Evolutionary conservation across 2,329 filamentous ascomycete genomes (phyloP), one percentile per base, ranked within the genome.

Genomic region (Fusarium virguliforme): DNA sequence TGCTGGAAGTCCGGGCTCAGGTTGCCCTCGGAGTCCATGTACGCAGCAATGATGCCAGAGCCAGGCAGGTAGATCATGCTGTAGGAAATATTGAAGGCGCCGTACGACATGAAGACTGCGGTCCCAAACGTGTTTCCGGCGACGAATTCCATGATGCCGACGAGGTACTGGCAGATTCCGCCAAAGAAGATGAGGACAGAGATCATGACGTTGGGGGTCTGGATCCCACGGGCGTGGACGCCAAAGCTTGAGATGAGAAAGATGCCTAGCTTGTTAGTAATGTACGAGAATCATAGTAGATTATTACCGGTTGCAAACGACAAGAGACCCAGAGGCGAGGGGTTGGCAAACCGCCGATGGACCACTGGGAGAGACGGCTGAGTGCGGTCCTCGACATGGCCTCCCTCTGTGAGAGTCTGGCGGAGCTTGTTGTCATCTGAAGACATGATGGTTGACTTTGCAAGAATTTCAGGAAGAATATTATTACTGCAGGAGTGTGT

Each of bases 171-270:
- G 35, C 67, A 69, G 22, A 67, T 60, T 6, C 67, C 67, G 9
- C 67, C 67, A 28, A 69, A 69, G 34, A 63, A 63, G 48, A 67
- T 61, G n/a, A 69, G 35, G 26, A 67, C 64, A 1, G 66, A 59
- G 26, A 69, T 67, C 67, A 69, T 69, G 46, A 69, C 64, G 56
- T 69, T 69, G 2, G 67, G 67, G 4, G 54, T 69, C 13, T 69
- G 67, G 15, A 69, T 56, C 22, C 67, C 67, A 4, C 67, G 64
- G 28, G 64, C 56, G 3, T 69, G 67, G 12, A 69, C 56, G 7
- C 67, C 67, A 18, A 69, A 69, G 38, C 64, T 64, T 0, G 67
- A 69, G 32, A 69, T 67, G 9, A 69, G 60, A 38, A 69, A 69
- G 10, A 69, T 69, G 8, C 67, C 67, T 69, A 28, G n/a, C 26